Evolutionary conservation across 305 asterid genomes (phyloP), one percentile per base, ranked within the genome.

Genomic region (Solanum hybrid): DNA sequence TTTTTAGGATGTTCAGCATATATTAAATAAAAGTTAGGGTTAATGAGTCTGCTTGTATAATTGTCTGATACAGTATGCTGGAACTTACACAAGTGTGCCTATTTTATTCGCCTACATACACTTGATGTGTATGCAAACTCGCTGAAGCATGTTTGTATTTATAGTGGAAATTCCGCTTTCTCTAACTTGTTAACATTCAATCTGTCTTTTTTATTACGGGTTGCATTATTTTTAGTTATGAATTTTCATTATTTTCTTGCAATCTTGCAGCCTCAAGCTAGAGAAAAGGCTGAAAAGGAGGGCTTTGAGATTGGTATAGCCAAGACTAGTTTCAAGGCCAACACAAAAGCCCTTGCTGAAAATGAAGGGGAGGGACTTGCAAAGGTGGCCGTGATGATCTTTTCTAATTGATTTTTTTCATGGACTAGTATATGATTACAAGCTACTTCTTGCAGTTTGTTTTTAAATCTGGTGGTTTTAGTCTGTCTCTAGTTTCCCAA

Each of bases 351-450:
- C 78, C 96, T 96, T 42, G 99, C 98, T 91, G 99, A 96, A 92
- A 96, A 96, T 93, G 98, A 96, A 94, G 98, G 96, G 64, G 99
- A 96, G 92, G 99, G 99, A 92, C 90, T 96, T 89, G 99, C 99
- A 90, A 96, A 95, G 97, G 98, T 96, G 90, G 88, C 89, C 88
- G 87, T 31, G 33, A 31, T 31, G 33, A 31, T 31, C 33, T 31
- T 31, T 31, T 31, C 33, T 31, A 31, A 31, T 31, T 31, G 33
- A 31, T 31, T 31, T 31, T 31, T 31, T 31, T 31, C 33, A 31
- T 31, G 33, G 33, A 31, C 33, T 31, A 31, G 33, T 31, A 31
- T 31, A 31, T 31, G 33, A 31, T 31, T 31, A 31, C 33, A 31
- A 31, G 33, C 33, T 31, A 31, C 33, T 31, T 31, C 33, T 31